These are phyloP conservation scores for Leccinum longicurvipes DNA, from an alignment of 768 basidiomycete species.

Conservation along the genomic window DNA sequence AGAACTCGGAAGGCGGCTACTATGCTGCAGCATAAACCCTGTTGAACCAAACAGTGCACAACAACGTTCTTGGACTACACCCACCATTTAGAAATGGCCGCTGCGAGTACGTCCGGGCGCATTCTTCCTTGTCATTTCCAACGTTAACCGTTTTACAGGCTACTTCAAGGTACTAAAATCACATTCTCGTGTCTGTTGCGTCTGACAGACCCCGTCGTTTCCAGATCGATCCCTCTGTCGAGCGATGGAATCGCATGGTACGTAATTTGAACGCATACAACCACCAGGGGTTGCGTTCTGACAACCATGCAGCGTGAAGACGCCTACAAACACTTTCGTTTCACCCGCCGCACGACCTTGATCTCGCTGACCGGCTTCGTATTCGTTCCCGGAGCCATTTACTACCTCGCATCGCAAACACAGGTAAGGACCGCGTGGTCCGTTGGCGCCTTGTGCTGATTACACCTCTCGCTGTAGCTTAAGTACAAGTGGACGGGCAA, in stretches of 20 bases:
- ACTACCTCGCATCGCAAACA: constrained; percentile 40
- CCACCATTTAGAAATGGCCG: constrained; percentile 52
- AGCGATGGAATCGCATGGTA: constrained; percentile 63
- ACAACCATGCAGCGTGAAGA: constrained; percentile 61
- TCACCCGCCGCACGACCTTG: constrained; percentile 66
- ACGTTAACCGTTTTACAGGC: constrained; percentile 37
- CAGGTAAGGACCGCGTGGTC: constrained; percentile 36
- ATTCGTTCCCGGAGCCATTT: constrained; percentile 57
- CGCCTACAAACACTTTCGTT: constrained; percentile 79
- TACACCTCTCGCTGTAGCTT: constrained; percentile 31
- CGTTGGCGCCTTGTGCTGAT: constrained; percentile 4
- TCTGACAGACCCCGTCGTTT: constrained; percentile 4
- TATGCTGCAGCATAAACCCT: constrained; percentile 2
- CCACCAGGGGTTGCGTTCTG: not conserved
- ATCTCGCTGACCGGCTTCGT: constrained; percentile 60
- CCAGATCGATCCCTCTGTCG: constrained; percentile 53
- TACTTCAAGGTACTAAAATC: constrained; percentile 48
- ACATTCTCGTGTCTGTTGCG: not conserved
- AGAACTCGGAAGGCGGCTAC: constrained; percentile 10
- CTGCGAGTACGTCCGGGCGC: constrained; percentile 48
- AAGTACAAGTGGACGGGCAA: constrained; percentile 56
- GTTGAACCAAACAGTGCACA: constrained; percentile 30
- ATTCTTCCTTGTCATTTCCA: not conserved
- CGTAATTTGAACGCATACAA: constrained; percentile 13
- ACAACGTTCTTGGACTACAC: constrained; percentile 24